A percentile compares a stretch with the other conserved stretches of the same genome.
Evolutionary conservation across 495 filamentous ascomycete species (phyloP).

Genomic region (Oleoguttula mirabilis): DNA sequence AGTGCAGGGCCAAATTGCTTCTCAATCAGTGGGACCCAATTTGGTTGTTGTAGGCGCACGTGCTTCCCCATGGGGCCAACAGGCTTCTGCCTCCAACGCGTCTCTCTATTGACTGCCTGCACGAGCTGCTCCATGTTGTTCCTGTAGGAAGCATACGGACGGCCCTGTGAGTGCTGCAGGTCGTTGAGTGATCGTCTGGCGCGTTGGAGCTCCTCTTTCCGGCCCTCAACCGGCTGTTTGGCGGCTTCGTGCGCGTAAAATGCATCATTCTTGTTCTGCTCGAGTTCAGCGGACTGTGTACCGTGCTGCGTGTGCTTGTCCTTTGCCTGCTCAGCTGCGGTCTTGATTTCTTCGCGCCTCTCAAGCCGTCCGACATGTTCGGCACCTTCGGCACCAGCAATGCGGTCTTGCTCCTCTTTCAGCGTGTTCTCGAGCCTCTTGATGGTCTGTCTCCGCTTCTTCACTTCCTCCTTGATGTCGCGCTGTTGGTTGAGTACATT

Average conservation of each 20-base stretch:
- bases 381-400: conserved; percentile 26
- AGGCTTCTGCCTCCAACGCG: conserved; percentile 54
- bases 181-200: conserved; percentile 36
- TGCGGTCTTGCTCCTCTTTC: conserved; percentile 18
- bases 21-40: conserved; percentile 81
- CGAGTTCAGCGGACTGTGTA: conserved; percentile 24
- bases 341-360: conserved; percentile 40
- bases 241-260: conserved; percentile 28
- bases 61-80: conserved; percentile 74
- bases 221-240: conserved; percentile 11
- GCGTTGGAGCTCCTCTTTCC: conserved; percentile 31
- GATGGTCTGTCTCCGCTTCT: conserved; percentile 21
- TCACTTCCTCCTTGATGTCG: conserved; percentile 33
- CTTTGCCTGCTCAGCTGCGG: conserved; percentile 35
- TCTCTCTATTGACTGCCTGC: conserved; percentile 52
- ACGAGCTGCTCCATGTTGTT: conserved; percentile 51
- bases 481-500: conserved; percentile 37
- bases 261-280: conserved; percentile 30
- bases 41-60: conserved; percentile 59
- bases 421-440: conserved; percentile 29
- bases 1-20: conserved; percentile 51
- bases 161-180: conserved; percentile 42
- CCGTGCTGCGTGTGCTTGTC: conserved; percentile 30
- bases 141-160: conserved; percentile 37
- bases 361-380: conserved; percentile 24